Conservation (phyloP, 441 rosid genomes). For the Eugenia klotzschiana region DNA sequence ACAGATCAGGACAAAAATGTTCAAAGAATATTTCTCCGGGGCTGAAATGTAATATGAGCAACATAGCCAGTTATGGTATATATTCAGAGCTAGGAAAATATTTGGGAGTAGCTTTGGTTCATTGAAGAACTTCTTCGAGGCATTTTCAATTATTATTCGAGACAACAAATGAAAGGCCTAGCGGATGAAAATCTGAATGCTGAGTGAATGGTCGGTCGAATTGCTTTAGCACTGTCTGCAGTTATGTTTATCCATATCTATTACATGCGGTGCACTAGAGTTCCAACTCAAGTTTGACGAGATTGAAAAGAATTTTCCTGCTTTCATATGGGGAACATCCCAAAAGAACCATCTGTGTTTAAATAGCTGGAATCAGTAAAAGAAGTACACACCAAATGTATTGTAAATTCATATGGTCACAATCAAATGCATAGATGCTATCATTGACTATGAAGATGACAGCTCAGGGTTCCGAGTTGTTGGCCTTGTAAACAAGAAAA, state of each 20-base stretch:
- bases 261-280: background rate
- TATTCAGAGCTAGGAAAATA: background rate
- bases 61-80: background rate
- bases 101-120: background rate
- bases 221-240: background rate
- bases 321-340: background rate
- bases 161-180: background rate
- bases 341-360: background rate
- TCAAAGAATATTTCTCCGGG: background rate
- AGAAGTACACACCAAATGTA: background rate
- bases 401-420: background rate
- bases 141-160: background rate
- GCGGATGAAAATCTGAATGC: background rate
- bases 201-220: background rate
- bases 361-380: background rate
- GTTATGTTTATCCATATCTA: background rate
- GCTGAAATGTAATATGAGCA: background rate
- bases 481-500: conserved; percentile 14
- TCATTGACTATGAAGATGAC: background rate
- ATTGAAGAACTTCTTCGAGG: background rate
- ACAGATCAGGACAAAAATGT: background rate
- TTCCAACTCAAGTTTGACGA: background rate
- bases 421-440: background rate
- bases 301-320: background rate
- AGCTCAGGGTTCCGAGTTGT: background rate